A percentile compares a stretch with the other conserved stretches of the same genome.
Conservation (phyloP, 2,329 filamentous ascomycete species). For the Botrytis fragariae region DNA sequence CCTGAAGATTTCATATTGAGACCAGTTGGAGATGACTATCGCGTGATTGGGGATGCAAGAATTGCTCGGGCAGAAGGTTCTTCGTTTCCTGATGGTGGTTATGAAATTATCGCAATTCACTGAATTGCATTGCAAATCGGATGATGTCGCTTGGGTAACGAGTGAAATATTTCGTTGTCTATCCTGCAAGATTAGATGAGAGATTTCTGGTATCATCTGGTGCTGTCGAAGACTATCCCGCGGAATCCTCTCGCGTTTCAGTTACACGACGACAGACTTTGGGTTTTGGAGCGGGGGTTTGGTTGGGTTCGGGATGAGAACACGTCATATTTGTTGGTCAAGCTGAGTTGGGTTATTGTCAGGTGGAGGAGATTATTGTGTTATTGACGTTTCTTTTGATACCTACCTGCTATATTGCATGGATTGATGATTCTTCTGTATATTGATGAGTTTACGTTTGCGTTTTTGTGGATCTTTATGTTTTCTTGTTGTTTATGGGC, state of each 20-base stretch:
- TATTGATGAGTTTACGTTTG: neutral
- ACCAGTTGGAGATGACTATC: neutral
- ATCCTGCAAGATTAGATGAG: neutral
- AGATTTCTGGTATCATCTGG: neutral
- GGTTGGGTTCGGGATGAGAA: neutral
- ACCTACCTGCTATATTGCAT: neutral
- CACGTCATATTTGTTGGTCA: neutral
- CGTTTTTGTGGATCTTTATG: neutral
- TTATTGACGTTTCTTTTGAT: too few species aligned
- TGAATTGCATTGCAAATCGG: neutral
- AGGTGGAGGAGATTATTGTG: neutral
- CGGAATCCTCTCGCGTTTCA: too few species aligned
- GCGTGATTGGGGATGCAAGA: neutral
- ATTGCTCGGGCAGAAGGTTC: neutral
- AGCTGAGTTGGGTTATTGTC: neutral
- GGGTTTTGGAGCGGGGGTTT: neutral
- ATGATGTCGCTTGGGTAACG: neutral
- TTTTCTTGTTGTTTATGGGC: neutral
- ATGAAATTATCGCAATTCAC: neutral
- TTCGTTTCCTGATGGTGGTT: neutral
- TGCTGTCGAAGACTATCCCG: neutral
- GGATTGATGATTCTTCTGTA: neutral
- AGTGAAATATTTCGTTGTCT: neutral
- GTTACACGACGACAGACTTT: neutral
- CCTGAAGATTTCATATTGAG: neutral